Percentiles rank a stretch among this genome's conserved stretches.
phyloP scores from a whole-genome alignment of 345 rosid species.

The Moringa oleifera region DNA sequence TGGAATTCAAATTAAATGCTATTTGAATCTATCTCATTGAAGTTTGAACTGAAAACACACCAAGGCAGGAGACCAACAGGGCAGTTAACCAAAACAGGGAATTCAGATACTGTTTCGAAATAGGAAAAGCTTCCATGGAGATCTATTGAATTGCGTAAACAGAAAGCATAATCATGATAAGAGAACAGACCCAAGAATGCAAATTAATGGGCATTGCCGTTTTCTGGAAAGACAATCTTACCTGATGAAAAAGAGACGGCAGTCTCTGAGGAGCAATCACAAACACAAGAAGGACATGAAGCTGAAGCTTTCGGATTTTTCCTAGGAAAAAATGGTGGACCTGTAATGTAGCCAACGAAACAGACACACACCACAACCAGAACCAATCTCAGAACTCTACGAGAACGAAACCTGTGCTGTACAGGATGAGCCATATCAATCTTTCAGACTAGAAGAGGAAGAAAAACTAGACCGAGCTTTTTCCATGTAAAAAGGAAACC shows the following conservation, averaged over 20 bases:
- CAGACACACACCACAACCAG: constrained; percentile 22
- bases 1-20: too few relatives aligned
- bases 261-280: constrained; percentile 26
- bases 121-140: background rate
- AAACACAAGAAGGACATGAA: constrained; percentile 29
- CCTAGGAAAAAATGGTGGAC: constrained; percentile 16
- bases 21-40: too few relatives aligned
- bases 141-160: background rate
- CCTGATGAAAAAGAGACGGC: constrained; percentile 22
- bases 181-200: background rate
- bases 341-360: constrained; percentile 20
- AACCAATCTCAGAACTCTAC: constrained; percentile 24
- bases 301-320: constrained; percentile 15
- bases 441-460: background rate
- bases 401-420: constrained; percentile 14
- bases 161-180: background rate
- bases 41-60: too few relatives aligned
- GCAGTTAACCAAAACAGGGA: too few relatives aligned
- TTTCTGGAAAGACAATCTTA: constrained; percentile 9
- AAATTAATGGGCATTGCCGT: background rate
- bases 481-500: too few relatives aligned
- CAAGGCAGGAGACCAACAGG: too few relatives aligned
- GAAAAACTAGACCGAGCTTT: background rate
- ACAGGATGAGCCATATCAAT: constrained; percentile 25
- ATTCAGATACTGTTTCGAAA: too few relatives aligned